phyloP scores from a whole-genome alignment of 2,329 filamentous ascomycete genomes.

The Falciphora oryzae region DNA sequence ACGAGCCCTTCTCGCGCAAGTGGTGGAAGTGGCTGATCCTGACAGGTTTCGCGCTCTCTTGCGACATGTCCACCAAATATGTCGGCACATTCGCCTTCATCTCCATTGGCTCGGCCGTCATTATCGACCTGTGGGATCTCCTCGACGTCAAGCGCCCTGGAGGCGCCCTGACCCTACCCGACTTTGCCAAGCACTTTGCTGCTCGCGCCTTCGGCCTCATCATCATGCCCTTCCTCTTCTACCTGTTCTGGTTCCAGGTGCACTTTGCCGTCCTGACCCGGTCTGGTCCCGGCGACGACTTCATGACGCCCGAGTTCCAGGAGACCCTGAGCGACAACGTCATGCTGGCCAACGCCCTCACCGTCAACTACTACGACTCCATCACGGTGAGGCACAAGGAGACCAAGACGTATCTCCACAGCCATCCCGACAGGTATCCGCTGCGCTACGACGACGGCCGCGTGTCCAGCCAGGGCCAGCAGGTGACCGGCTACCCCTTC shows the following conservation, averaged over 20 bases:
- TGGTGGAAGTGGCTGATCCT: slow-evolving; percentile 99
- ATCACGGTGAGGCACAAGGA: slow-evolving; percentile 94
- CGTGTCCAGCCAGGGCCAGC: slow-evolving; percentile 95
- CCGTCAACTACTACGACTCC: slow-evolving; percentile 83
- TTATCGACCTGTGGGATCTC: slow-evolving; percentile 92
- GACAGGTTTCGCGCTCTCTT: slow-evolving; percentile 90
- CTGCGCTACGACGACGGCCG: slow-evolving; percentile 95
- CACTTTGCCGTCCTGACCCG: slow-evolving; percentile 86
- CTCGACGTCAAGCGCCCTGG: slow-evolving; percentile 80
- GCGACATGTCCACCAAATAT: slow-evolving; percentile 98
- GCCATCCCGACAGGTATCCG: slow-evolving; percentile 82
- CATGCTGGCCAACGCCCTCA: slow-evolving; percentile 81
- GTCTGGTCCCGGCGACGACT: slow-evolving; percentile 94
- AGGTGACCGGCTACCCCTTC: slow-evolving; percentile 95
- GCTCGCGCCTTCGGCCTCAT: slow-evolving; percentile 85
- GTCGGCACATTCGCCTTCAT: slow-evolving; percentile 96
- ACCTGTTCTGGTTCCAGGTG: slow-evolving; percentile 99
- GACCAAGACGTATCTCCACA: slow-evolving; percentile 93
- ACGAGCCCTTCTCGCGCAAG: slow-evolving; percentile 83
- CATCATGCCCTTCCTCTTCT: slow-evolving; percentile 90
- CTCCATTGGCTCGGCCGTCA: slow-evolving; percentile 88
- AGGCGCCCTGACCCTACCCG: slow-evolving; percentile 70
- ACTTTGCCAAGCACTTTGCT: slow-evolving; percentile 84
- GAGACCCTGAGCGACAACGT: slow-evolving; percentile 92
- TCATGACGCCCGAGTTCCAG: slow-evolving; percentile 98